A percentile compares a stretch with the other conserved stretches of the same genome.
Conservation (phyloP, 257 asterid species). For the Scutellaria barbata region DNA sequence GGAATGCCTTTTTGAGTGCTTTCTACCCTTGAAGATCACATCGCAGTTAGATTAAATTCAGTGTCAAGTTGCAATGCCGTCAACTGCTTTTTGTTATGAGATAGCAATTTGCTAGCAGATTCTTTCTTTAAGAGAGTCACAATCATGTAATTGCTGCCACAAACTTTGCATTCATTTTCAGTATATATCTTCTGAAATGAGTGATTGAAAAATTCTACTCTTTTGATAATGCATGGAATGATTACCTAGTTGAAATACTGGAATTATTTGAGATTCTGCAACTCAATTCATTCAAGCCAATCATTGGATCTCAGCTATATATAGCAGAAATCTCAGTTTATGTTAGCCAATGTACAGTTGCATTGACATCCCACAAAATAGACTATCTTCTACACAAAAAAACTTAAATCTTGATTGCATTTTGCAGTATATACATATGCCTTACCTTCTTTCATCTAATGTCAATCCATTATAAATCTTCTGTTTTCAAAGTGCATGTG, state of each 20-base stretch:
- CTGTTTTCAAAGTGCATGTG: slow-evolving; percentile 38
- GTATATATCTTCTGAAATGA: background rate
- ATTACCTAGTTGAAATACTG: too few relatives aligned
- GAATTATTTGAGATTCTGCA: background rate
- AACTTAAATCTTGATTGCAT: slow-evolving; percentile 16
- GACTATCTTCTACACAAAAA: slow-evolving; percentile 22
- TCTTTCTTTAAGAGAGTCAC: background rate
- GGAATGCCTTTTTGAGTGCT: slow-evolving; percentile 8
- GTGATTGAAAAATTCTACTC: background rate
- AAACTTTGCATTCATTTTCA: slow-evolving; percentile 14
- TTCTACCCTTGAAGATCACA: background rate
- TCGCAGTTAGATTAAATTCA: background rate
- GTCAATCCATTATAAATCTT: slow-evolving; percentile 49
- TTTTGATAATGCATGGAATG: background rate
- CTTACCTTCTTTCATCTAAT: slow-evolving; percentile 10
- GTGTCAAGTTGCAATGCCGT: slow-evolving; percentile 12
- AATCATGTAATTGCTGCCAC: background rate
- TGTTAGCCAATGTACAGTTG: slow-evolving; percentile 28
- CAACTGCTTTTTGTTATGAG: background rate
- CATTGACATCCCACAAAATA: slow-evolving; percentile 30
- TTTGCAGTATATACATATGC: slow-evolving; percentile 30
- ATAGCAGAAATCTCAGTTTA: background rate
- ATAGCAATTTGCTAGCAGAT: background rate
- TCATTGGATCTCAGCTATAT: slow-evolving; percentile 20
- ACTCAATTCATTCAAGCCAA: slow-evolving; percentile 10